Percentiles rank a stretch among this genome's conserved stretches.
Evolutionary conservation across 2,329 filamentous ascomycete genomes (phyloP).

Genomic region (Epichloe baconii): DNA sequence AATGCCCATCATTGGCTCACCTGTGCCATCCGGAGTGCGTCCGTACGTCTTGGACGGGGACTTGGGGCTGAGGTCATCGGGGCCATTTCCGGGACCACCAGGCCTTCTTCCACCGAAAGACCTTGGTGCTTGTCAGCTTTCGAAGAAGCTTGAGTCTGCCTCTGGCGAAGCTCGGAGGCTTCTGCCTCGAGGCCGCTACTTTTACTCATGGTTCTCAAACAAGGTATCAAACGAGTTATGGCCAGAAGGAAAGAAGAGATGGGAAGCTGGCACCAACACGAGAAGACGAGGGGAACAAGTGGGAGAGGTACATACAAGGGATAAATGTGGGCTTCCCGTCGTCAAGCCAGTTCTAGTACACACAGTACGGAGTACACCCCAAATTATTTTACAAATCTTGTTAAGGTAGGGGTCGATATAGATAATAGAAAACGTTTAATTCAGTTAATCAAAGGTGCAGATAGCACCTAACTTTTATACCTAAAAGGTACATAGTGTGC

Average conservation of each 20-base stretch:
- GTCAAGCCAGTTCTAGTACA: background rate
- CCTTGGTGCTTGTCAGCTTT: background rate
- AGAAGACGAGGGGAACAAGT: background rate
- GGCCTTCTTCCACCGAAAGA: background rate
- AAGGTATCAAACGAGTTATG: background rate
- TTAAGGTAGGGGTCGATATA: too few relatives aligned
- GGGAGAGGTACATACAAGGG: background rate
- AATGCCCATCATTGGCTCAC: conserved; percentile 39
- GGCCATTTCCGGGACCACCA: background rate
- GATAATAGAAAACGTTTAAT: too few relatives aligned
- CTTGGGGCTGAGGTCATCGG: conserved; percentile 5
- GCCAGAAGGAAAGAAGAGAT: background rate
- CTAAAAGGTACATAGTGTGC: too few relatives aligned
- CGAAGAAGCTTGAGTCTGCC: background rate
- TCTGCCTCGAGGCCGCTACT: background rate
- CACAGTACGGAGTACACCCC: too few relatives aligned
- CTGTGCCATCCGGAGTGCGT: conserved; percentile 76
- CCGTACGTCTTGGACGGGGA: conserved; percentile 60
- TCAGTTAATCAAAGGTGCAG: too few relatives aligned
- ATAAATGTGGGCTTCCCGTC: conserved; percentile 1
- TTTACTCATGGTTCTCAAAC: background rate
- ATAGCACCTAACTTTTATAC: too few relatives aligned
- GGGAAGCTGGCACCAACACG: background rate
- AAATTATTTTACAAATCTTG: too few relatives aligned
- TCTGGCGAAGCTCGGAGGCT: conserved; percentile 3